These are phyloP conservation scores for Cymbidium sinense DNA, from an alignment of 106 monocot genomes.

Conservation along the genomic window DNA sequence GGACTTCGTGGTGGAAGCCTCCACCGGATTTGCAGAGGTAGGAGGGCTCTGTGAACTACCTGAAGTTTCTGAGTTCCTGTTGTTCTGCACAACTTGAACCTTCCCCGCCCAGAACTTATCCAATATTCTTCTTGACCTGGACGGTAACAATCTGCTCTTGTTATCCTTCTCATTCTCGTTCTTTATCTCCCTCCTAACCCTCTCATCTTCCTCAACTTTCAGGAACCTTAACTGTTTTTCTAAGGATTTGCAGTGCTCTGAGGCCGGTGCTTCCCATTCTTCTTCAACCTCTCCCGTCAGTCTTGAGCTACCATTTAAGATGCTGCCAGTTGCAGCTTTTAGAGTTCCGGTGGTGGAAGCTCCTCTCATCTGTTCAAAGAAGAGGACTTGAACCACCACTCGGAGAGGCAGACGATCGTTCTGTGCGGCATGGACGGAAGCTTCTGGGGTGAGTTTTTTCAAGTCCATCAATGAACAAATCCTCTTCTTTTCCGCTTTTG, in stretches of 20 bases:
- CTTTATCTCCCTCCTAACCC: constrained; percentile 8
- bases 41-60: constrained; percentile 79
- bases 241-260: constrained; percentile 18
- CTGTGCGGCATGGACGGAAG: constrained; percentile 61
- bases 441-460: constrained; percentile 56
- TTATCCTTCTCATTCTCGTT: constrained; percentile 16
- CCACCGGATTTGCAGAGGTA: constrained; percentile 26
- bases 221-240: constrained; percentile 30
- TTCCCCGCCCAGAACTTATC: constrained; percentile 74
- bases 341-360: neutral
- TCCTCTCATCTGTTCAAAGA: constrained; percentile 61
- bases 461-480: constrained; percentile 62
- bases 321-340: neutral
- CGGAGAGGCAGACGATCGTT: constrained; percentile 78
- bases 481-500: constrained; percentile 66
- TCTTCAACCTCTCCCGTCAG: constrained; percentile 23
- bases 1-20: constrained; percentile 32
- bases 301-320: constrained; percentile 12
- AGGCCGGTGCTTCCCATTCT: constrained; percentile 16
- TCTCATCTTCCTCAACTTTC: constrained; percentile 19
- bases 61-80: constrained; percentile 54
- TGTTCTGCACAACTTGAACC: constrained; percentile 26
- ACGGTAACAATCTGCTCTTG: constrained; percentile 30
- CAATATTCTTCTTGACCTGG: constrained; percentile 72
- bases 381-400: constrained; percentile 70